phyloP scores from a whole-genome alignment of 2,329 filamentous ascomycete genomes.

The Berkeleyomyces basicola region DNA sequence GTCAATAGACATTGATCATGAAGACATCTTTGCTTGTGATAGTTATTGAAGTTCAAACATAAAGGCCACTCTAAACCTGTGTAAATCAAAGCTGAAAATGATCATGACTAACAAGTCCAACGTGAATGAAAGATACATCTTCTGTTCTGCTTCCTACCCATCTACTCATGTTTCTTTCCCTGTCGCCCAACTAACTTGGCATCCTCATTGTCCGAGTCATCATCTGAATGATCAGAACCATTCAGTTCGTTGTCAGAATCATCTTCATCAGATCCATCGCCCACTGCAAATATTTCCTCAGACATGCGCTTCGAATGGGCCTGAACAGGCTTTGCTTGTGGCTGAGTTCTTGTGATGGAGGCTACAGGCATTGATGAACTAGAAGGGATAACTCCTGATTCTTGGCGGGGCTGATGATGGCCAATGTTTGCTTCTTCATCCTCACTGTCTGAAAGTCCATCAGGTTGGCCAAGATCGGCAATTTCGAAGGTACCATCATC shows the following conservation, averaged over 20 bases:
- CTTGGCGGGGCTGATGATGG: slow-evolving; percentile 1
- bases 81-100: background rate
- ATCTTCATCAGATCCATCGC: slow-evolving; percentile 32
- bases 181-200: slow-evolving; percentile 35
- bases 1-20: too few species aligned
- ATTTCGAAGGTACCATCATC: slow-evolving; percentile 94
- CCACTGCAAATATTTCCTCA: slow-evolving; percentile 91
- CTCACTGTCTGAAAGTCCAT: slow-evolving; percentile 38
- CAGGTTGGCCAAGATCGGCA: slow-evolving; percentile 67
- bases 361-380: slow-evolving; percentile 10
- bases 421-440: slow-evolving; percentile 32
- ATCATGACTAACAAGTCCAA: background rate
- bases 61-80: background rate
- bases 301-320: slow-evolving; percentile 33
- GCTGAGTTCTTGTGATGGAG: slow-evolving; percentile 5
- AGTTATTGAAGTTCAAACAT: background rate
- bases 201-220: slow-evolving; percentile 34
- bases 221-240: background rate
- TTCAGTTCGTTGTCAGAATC: slow-evolving; percentile 1
- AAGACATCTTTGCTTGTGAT: too few species aligned
- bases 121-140: background rate
- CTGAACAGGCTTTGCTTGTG: slow-evolving; percentile 15
- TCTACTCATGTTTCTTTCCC: slow-evolving; percentile 10
- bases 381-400: slow-evolving; percentile 4
- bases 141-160: background rate